Base-by-base conservation (phyloP, 2,329 filamentous ascomycete genomes). In the Sporothrix brunneoviolacea region DNA sequence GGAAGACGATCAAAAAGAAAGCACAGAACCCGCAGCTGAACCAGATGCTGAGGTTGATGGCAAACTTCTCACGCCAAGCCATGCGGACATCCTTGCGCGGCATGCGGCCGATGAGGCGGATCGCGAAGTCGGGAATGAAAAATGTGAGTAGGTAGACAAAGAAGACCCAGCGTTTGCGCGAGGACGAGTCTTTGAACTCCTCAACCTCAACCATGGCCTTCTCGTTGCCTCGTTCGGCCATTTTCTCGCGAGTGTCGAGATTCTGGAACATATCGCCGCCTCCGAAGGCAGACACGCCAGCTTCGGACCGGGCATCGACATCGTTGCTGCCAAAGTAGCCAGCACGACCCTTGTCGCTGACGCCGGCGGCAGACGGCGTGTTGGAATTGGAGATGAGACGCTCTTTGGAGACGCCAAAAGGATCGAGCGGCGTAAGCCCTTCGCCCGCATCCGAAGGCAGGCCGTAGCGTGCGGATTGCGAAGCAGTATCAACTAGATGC, bases 21-120 rank as follows among this genome's bases (percentile, higher is more conserved):
- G 86, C 79, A 24, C 88, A 82, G 43, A 87, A 68, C 15, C 71
- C 72, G 69, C 91, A 97, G 64, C 78, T 80, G 51, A 91, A 72
- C 93, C 94, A 98, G 64, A 98, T 98, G 63, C 97, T 78, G 66
- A 98, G 76, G 73, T 98, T 98, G 76, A 98, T 98, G 48, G 93
- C 91, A 53, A 98, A 67, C 75, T 98, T 98, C 67, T 98, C 93
- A 63, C 93, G 80, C 93, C 93, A 98, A 1, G 93, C 93, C 65
- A 86, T 77, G 21, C 91, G 86, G 8, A 98, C 82, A 65, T 98
- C 93, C 64, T 94, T 94, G 54, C 93, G 87, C 53, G 86, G 79
- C 85, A 96, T 96, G 46, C 86, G 79, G 19, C 91, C 91, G 36
- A 95, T 54, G 60, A 75, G 74, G 48, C 82, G 80, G 64, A 97